Evolutionary conservation across 2,329 filamentous ascomycete genomes (phyloP), one percentile per base, ranked within the genome.

Genomic region (Fusarium falciforme): DNA sequence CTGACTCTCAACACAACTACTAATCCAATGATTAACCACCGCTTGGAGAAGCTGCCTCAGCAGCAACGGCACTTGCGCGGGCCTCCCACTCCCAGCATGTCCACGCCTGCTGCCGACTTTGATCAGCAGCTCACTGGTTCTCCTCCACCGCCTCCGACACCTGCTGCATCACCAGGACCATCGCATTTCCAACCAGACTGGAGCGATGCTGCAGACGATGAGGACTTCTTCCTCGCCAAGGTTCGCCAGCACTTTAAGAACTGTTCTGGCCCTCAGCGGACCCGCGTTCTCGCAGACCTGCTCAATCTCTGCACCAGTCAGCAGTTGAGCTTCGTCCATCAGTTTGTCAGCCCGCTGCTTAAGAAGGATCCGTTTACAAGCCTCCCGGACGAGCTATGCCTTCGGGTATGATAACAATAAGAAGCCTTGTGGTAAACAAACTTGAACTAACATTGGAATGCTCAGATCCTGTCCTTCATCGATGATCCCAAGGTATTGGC

Each of bases 361-460:
- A 98, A 98, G 84, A 98, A 98, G 82, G 96, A 99, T 81, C 96
- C 96, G 0, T 98, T 99, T 79, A 94, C 93, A 60, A 93, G 93
- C 67, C 88, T 99, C 63, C 96, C 96, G 1, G 95, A 97, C 79
- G 96, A 99, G 84, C 86, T 99, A 49, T 98, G 96, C 82, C 86
- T 99, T 70, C 88, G 95, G 79, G 94, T 97, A 89, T 81, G 92
- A 84, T 14, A 40, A n/a, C 10, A n/a, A 10, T 49, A 20, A 22
- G 38, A 16, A 31, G 31, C 12, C 25, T 20, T 57, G 33, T 14
- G 31, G 22, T 14, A 16, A 31, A 31, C 16, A 10, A 29, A 22
- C 14, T 14, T 31, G 27, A 25, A 33, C 71, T 71, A 52, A 73
- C 59, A n/a, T 12, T 61, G 16, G 14, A 36, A 20, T n/a, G 25